These are phyloP conservation scores for Discostella stelligera DNA, from an alignment of 352 stramenopile species.

Conservation along the genomic window DNA sequence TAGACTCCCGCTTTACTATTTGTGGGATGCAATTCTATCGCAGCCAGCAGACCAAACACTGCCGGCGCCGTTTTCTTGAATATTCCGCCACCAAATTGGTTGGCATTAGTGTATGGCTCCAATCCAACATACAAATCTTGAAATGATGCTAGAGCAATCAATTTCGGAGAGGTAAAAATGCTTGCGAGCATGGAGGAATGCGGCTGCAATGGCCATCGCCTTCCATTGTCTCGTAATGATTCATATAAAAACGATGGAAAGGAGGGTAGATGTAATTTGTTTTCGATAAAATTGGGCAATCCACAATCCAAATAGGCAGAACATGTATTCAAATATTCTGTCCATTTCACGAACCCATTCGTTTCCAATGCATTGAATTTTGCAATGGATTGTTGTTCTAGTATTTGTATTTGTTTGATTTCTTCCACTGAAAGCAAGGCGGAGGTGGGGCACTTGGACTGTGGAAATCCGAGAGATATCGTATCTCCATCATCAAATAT, in stretches of 20 bases:
- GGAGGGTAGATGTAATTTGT: constrained; percentile 59
- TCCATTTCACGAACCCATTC: constrained; percentile 65
- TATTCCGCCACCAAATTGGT: constrained; percentile 54
- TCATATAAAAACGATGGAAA: constrained; percentile 69
- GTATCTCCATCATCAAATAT: constrained; percentile 76
- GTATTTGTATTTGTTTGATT: constrained; percentile 18
- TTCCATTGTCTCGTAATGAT: constrained; percentile 48
- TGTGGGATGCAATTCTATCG: constrained; percentile 74
- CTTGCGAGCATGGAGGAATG: constrained; percentile 69
- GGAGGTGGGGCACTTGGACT: constrained; percentile 7
- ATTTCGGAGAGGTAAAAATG: constrained; percentile 67
- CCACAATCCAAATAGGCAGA: constrained; percentile 71
- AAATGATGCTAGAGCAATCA: constrained; percentile 74
- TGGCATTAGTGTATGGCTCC: constrained; percentile 64
- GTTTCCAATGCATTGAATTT: constrained; percentile 67
- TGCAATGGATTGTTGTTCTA: constrained; percentile 48
- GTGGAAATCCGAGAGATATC: constrained; percentile 66
- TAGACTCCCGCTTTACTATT: constrained; percentile 71
- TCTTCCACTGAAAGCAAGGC: constrained; percentile 15
- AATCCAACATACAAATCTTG: constrained; percentile 81
- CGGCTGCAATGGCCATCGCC: constrained; percentile 66
- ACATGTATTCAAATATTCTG: constrained; percentile 66
- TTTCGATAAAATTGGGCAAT: constrained; percentile 80
- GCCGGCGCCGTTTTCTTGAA: constrained; percentile 68
- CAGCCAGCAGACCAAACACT: constrained; percentile 75